Percentiles rank a stretch among this genome's conserved stretches.
These are phyloP conservation scores for Penicillium cataractarum DNA, from an alignment of 495 filamentous ascomycete species.

Conservation along the genomic window DNA sequence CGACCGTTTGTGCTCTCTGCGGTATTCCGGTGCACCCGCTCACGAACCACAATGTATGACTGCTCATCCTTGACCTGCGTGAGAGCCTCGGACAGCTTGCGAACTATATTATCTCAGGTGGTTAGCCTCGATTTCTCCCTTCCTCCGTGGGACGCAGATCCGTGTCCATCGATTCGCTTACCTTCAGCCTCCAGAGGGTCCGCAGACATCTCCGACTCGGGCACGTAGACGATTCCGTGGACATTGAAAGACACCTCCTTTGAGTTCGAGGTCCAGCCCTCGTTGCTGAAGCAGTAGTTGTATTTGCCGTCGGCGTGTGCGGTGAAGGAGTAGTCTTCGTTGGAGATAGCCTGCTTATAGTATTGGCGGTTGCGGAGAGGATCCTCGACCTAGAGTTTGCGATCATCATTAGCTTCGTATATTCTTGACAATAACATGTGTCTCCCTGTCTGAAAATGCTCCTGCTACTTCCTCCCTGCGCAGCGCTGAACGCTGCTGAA, in stretches of 20 bases:
- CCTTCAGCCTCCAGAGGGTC: slow-evolving; percentile 92
- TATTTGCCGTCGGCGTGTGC: slow-evolving; percentile 85
- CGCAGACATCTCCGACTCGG: slow-evolving; percentile 77
- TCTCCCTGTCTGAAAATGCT: neutral
- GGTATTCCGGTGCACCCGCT: slow-evolving; percentile 95
- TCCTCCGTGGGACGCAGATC: neutral
- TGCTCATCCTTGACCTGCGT: slow-evolving; percentile 96
- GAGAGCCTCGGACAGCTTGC: slow-evolving; percentile 80
- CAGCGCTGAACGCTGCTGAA: neutral
- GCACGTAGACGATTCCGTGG: slow-evolving; percentile 96
- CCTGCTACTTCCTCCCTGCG: neutral
- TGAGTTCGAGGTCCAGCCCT: slow-evolving; percentile 85
- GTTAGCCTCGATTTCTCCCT: slow-evolving; percentile 13
- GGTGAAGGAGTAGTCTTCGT: slow-evolving; percentile 91
- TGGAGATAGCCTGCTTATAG: slow-evolving; percentile 76
- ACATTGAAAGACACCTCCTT: slow-evolving; percentile 99
- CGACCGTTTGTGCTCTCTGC: slow-evolving; percentile 96
- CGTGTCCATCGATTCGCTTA: slow-evolving; percentile 34
- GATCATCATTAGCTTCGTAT: slow-evolving; percentile 18
- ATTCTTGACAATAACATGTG: neutral
- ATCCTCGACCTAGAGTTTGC: slow-evolving; percentile 69
- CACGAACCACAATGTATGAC: slow-evolving; percentile 92
- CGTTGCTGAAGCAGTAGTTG: slow-evolving; percentile 98
- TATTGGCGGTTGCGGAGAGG: slow-evolving; percentile 73
- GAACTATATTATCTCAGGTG: slow-evolving; percentile 57